These are phyloP conservation scores for Tulasnella sp. DNA, from an alignment of 768 basidiomycete species.

Conservation along the genomic window DNA sequence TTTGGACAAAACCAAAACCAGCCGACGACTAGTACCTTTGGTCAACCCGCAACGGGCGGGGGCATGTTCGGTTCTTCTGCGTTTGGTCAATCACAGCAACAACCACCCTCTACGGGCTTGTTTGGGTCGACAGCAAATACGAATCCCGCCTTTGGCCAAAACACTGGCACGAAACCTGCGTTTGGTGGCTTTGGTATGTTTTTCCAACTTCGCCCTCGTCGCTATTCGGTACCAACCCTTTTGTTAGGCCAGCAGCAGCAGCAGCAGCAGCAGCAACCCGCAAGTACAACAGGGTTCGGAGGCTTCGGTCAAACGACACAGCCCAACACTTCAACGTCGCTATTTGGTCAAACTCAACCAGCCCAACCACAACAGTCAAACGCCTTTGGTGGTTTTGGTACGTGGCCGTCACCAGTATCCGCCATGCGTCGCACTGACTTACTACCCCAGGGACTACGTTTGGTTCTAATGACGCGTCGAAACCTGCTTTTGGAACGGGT, in stretches of 20 bases:
- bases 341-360: no score
- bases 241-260: conserved; percentile 12
- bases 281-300: conserved; percentile 23
- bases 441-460: no score
- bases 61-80: conserved; percentile 18
- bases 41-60: conserved; percentile 18
- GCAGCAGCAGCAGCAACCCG: conserved; percentile 7
- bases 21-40: conserved; percentile 27
- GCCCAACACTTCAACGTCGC: no score
- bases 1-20: conserved; percentile 28
- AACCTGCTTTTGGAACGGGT: no score
- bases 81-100: conserved; percentile 27
- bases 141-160: conserved; percentile 7
- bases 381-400: background rate
- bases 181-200: background rate
- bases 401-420: no score
- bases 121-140: conserved; percentile 23
- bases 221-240: background rate
- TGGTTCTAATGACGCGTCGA: no score
- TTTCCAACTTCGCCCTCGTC: background rate
- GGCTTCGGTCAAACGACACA: conserved; percentile 19
- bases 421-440: no score
- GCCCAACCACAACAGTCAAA: background rate
- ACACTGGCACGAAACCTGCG: background rate
- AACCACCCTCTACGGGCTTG: conserved; percentile 20